A percentile compares a stretch with the other conserved stretches of the same genome.
These are phyloP conservation scores for Solanum clarkiae DNA, from an alignment of 257 asterid species.

Conservation along the genomic window DNA sequence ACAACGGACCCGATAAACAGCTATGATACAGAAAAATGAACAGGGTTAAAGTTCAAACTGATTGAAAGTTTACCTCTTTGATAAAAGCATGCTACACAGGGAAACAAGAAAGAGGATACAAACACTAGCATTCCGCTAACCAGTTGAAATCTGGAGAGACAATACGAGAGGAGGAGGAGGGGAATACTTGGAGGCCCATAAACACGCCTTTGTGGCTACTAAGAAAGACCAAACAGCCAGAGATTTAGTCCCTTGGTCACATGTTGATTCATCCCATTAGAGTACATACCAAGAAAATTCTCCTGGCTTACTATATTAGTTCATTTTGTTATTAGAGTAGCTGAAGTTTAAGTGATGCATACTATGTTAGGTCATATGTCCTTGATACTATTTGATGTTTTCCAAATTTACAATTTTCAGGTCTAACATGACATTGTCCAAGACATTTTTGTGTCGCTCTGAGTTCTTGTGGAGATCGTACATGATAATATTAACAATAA, in stretches of 20 bases:
- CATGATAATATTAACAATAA: not conserved
- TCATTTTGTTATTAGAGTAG: not conserved
- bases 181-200: not conserved
- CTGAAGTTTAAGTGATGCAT: not conserved
- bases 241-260: not conserved
- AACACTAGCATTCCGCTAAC: not conserved
- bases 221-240: not conserved
- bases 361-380: not conserved
- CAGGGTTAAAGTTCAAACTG: not conserved
- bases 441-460: not conserved
- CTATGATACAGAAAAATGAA: not conserved
- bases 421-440: not conserved
- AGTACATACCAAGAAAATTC: not conserved
- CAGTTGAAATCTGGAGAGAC: not conserved
- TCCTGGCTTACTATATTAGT: not conserved
- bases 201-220: not conserved
- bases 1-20: not conserved
- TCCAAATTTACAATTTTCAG: not conserved
- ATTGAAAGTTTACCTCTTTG: not conserved
- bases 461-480: not conserved
- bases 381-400: not conserved
- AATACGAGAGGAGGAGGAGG: not conserved
- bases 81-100: not conserved
- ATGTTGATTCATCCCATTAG: not conserved
- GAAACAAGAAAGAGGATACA: not conserved